Conservation (phyloP, 805 yeast genomes). For the Wickerhamomyces queroliae region DNA sequence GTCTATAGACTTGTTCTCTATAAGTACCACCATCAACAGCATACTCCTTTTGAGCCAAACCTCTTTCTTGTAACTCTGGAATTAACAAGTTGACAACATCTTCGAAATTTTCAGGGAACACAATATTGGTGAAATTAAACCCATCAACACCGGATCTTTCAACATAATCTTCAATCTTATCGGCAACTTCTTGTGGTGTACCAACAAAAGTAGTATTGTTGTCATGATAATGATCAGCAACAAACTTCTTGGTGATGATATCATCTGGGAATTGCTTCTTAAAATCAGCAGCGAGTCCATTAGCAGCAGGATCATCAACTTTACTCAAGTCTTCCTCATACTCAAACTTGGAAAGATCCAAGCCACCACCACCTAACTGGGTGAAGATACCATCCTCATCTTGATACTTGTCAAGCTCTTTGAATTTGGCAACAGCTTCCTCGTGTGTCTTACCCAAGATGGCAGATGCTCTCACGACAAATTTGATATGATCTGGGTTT, state of each 20-base stretch:
- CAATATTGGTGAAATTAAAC: conserved; percentile 30
- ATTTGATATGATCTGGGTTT: conserved; percentile 30
- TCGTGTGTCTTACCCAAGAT: conserved; percentile 33
- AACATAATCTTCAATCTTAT: conserved; percentile 31
- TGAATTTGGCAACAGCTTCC: conserved; percentile 30
- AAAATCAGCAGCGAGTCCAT: conserved; percentile 21
- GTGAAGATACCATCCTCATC: conserved; percentile 34
- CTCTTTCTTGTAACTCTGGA: conserved; percentile 28
- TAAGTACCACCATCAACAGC: conserved; percentile 24
- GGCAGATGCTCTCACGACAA: conserved; percentile 28
- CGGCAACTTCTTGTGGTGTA: conserved; percentile 29
- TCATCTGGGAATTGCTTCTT: conserved; percentile 13
- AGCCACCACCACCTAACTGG: conserved; percentile 33
- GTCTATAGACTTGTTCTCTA: conserved; percentile 22
- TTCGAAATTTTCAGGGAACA: conserved; percentile 31
- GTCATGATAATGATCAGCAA: conserved; percentile 17
- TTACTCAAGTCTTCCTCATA: conserved; percentile 27
- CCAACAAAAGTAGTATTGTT: conserved; percentile 22
- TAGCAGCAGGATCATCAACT: conserved; percentile 20
- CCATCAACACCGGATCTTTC: conserved; percentile 33
- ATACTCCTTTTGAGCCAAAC: conserved; percentile 29
- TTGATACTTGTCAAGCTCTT: conserved; percentile 22
- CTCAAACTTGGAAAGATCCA: conserved; percentile 28
- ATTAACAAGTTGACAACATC: conserved; percentile 28
- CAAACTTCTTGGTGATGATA: conserved; percentile 6